Base-by-base conservation (phyloP, 2,329 filamentous ascomycete species). In the Metarhizium guizhouense region DNA sequence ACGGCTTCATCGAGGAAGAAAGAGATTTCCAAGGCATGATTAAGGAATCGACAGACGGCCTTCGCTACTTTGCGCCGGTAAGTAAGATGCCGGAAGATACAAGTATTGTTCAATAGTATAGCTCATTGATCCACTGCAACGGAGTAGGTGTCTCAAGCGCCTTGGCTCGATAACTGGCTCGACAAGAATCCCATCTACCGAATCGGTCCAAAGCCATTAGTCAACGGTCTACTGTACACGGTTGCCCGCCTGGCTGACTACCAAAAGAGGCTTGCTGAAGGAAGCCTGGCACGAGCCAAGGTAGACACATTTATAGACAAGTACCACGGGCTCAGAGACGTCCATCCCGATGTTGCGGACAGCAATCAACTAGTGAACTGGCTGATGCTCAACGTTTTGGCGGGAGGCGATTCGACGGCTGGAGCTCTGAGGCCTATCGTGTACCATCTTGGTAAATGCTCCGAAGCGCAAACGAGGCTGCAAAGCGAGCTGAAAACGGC, bases 1-100 rank as follows among this genome's bases (percentile, higher is more conserved):
- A 75, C 53, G 73, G 74, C 3, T 76, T 75, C 59, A 63, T 76
- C 52, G 62, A 74, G 29, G 60, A 65, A 6, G 65, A 68, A 2
- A 55, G 60, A 2, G 74, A 78, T 56, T 61, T 72, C 54, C 67
- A 69, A 29, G 66, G 66, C 7, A 72, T 68, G 51, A 70, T 76
- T 14, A 59, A 45, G 29, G 58, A 66, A 13, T 64, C 72, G 1
- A 60, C 42, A 10, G 56, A 56, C 7, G 58, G 57, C 3, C 42
- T 73, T 0, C 67, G 72, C 43, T 66, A 71, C 66, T 59, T 72
- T 61, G 38, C 64, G 62, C 50, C 57, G 14, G 60, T 61, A 38
- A 43, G 57, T 38, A 13, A 16, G 38, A 40, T 16, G 11, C 16
- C 32, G 32, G 25, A 38, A n/a, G 3, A n/a, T 3, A 34, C 47